Evolutionary conservation across 352 stramenopile genomes (phyloP).

Genomic region (Pythium graminicola): DNA sequence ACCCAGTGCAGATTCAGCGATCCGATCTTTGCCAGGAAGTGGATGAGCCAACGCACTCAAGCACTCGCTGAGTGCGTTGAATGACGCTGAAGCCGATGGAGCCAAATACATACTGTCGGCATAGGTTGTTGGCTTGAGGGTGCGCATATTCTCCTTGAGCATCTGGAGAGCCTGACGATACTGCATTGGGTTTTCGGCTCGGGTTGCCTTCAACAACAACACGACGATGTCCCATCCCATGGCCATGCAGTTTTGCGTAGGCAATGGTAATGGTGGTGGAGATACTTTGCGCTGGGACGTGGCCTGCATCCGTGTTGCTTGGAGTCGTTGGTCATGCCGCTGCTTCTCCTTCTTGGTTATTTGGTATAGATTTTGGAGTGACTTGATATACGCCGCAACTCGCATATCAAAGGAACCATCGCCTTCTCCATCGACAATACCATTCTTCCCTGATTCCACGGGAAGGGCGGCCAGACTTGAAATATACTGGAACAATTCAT

Average conservation of each 20-base stretch:
- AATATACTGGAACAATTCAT: conserved; percentile 80
- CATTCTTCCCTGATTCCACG: conserved; percentile 4
- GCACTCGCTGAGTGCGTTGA: conserved; percentile 69
- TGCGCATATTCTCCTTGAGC: conserved; percentile 58
- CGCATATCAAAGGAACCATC: conserved; percentile 49
- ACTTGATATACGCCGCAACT: conserved; percentile 62
- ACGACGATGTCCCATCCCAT: conserved; percentile 81
- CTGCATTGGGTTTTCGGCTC: conserved; percentile 50
- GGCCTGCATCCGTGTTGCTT: conserved; percentile 42
- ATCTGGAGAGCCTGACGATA: conserved; percentile 68
- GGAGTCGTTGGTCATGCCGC: conserved; percentile 60
- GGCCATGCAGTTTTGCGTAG: conserved; percentile 76
- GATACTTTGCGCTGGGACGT: conserved; percentile 63
- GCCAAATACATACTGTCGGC: conserved; percentile 80
- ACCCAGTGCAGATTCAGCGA: conserved; percentile 30
- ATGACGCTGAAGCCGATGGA: conserved; percentile 60
- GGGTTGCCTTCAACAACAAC: conserved; percentile 63
- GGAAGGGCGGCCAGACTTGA: conserved; percentile 43
- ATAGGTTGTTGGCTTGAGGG: conserved; percentile 76
- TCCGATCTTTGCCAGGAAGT: conserved; percentile 8
- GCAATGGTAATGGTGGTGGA: conserved; percentile 63
- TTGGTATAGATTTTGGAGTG: conserved; percentile 65
- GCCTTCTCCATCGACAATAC: not conserved
- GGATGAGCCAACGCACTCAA: conserved; percentile 40
- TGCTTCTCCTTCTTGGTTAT: conserved; percentile 79